Percentiles rank a stretch among this genome's conserved stretches.
Conservation (phyloP, 768 basidiomycete species). For the Mycena chlorophos region DNA sequence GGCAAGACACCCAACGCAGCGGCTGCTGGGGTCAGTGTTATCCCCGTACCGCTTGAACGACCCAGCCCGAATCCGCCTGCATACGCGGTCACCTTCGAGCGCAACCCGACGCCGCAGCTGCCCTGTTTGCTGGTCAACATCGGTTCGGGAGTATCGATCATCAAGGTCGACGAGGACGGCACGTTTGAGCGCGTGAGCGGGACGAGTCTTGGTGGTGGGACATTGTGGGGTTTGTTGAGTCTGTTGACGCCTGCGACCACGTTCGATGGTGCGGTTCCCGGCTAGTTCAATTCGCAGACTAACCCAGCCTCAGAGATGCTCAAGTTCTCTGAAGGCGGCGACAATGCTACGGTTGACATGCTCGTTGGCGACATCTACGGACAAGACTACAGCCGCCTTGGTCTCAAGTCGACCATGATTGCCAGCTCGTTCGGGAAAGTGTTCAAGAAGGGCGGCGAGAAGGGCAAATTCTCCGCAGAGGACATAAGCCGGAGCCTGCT, state of each 20-base stretch:
- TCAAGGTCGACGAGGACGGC: constrained; percentile 95
- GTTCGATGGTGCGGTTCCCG: constrained; percentile 83
- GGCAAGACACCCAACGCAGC: constrained; percentile 4
- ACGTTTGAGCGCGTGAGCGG: constrained; percentile 95
- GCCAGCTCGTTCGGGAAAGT: constrained; percentile 99
- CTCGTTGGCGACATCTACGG: constrained; percentile 99
- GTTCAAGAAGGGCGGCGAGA: constrained; percentile 84
- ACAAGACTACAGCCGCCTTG: constrained; percentile 93
- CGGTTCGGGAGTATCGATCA: constrained; percentile 95
- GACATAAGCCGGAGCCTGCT: constrained; percentile 94
- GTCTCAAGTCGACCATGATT: constrained; percentile 96
- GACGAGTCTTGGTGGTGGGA: constrained; percentile 95
- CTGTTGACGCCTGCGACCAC: constrained; percentile 91
- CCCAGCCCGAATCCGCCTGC: constrained; percentile 90
- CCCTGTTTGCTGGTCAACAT: constrained; percentile 98
- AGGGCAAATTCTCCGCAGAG: constrained; percentile 79
- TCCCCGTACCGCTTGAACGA: constrained; percentile 75
- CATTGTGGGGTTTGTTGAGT: constrained; percentile 94
- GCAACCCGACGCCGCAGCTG: constrained; percentile 79
- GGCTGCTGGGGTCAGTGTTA: constrained; percentile 16
- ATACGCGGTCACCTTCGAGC: constrained; percentile 86
- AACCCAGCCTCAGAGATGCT: constrained; percentile 79
- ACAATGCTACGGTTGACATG: constrained; percentile 96
- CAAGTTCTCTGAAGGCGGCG: constrained; percentile 87
- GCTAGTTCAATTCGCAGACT: constrained; percentile 5